Evolutionary conservation across 2,329 filamentous ascomycete genomes (phyloP).

Genomic region (Cercospora janseana): DNA sequence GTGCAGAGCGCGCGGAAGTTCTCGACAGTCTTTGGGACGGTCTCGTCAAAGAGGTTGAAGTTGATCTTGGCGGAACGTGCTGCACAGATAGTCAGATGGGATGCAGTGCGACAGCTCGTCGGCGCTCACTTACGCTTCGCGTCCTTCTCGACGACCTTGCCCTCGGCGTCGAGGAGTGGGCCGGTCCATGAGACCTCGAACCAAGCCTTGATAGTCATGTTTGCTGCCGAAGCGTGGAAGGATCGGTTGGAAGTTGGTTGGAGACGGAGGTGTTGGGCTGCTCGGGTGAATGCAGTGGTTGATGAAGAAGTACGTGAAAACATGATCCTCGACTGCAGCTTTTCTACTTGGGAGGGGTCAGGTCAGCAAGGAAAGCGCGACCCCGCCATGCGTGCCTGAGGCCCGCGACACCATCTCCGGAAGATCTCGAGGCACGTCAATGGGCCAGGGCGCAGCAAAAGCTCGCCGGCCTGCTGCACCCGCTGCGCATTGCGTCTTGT

Average conservation of each 20-base stretch:
- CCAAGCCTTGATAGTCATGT: constrained; percentile 73
- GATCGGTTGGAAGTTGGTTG: constrained; percentile 45
- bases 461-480: constrained; percentile 1
- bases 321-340: constrained; percentile 16
- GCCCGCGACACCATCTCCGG: background rate
- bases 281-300: constrained; percentile 22
- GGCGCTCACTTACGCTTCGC: constrained; percentile 58
- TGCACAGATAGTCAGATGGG: constrained; percentile 36
- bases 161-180: constrained; percentile 58
- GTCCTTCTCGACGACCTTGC: constrained; percentile 48
- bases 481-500: background rate
- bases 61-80: constrained; percentile 76
- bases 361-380: constrained; percentile 8
- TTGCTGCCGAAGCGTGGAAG: constrained; percentile 65
- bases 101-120: constrained; percentile 19
- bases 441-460: constrained; percentile 1
- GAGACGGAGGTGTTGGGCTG: constrained; percentile 33
- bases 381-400: constrained; percentile 8
- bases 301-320: constrained; percentile 12
- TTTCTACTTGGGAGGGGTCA: constrained; percentile 11
- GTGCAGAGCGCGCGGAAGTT: constrained; percentile 96
- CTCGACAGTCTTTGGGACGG: constrained; percentile 90
- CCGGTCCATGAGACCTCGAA: constrained; percentile 55
- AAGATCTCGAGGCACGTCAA: constrained; percentile 8
- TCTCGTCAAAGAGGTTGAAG: constrained; percentile 82